Evolutionary conservation across 1,284 basidiomycete species (phyloP), one percentile per base, ranked within the genome.

Genomic region (Moesziomyces globuligerus): DNA sequence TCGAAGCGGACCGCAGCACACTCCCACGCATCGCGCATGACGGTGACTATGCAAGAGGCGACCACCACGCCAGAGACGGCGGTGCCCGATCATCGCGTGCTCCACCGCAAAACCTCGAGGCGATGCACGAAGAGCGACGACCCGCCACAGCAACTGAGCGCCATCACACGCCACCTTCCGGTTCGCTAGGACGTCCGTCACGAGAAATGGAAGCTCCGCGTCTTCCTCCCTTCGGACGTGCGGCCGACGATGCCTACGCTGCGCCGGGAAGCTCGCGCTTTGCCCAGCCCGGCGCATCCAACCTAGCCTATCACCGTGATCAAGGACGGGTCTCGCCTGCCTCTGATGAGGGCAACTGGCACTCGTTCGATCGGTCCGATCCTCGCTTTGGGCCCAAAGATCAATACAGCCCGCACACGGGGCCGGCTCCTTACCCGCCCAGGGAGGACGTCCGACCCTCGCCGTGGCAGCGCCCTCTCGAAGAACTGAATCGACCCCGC

Each of bases 1-100:
- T 51, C 1, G 62, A 65, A 58, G 47, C 42, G 29, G 62, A 54
- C 34, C 62, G 55, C 42, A 53, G 54, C n/a, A 54, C 62, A n/a
- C 51, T 65, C 7, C 55, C 62, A 8, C 51, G 55, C 40, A 65
- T 65, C 39, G 54, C 62, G n/a, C 45, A 55, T 29, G 29, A 36
- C 15, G 7, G 20, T 32, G 53, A 48, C 39, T 18, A 11, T 23
- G 39, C 23, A 24, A 54, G 43, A 24, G 21, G 18, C 38, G 48
- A 44, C 15, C 32, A 32, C 26, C 48, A 50, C 13, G 25, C 26
- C 20, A 32, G 55, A 51, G 48, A 47, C n/a, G 34, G 15, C 4
- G 44, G 21, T 7, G 1, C 48, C 9, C 50, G 51, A 28, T 10
- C 47, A 8, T n/a, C 41, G 42, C 50, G 47, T 11, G 11, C 50